Percentiles rank a stretch among this genome's conserved stretches.
phyloP scores from a whole-genome alignment of 768 basidiomycete genomes.

The Podaxis sp. region DNA sequence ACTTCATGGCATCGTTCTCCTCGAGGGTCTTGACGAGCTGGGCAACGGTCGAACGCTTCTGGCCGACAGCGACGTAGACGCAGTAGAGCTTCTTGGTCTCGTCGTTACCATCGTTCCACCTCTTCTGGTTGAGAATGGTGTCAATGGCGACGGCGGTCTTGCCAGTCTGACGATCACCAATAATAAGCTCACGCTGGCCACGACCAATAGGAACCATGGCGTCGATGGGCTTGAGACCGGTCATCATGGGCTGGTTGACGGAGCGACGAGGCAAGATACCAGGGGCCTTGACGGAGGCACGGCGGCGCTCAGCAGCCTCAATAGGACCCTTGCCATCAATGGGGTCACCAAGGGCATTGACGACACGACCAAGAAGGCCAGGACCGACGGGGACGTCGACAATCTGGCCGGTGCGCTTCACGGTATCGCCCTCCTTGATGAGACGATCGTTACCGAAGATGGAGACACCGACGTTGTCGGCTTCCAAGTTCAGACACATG shows the following conservation, averaged over 20 bases:
- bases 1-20: conserved; percentile 99
- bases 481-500: conserved; percentile 99
- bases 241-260: conserved; percentile 99
- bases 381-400: conserved; percentile 99
- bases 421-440: conserved; percentile 99
- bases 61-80: conserved; percentile 98
- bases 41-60: conserved; percentile 99
- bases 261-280: conserved; percentile 99
- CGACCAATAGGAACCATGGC: conserved; percentile 99
- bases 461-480: conserved; percentile 99
- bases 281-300: conserved; percentile 97
- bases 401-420: conserved; percentile 99
- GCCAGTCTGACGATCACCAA: conserved; percentile 99
- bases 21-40: conserved; percentile 99
- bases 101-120: conserved; percentile 98
- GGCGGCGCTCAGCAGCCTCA: conserved; percentile 88
- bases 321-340: conserved; percentile 99
- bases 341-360: conserved; percentile 99
- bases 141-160: conserved; percentile 99
- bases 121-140: conserved; percentile 99
- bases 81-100: conserved; percentile 99
- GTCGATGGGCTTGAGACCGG: conserved; percentile 99
- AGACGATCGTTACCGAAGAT: conserved; percentile 98
- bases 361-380: conserved; percentile 96
- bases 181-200: conserved; percentile 99